Evolutionary conservation across 441 rosid species (phyloP).

Genomic region (Erodium moschatum): DNA sequence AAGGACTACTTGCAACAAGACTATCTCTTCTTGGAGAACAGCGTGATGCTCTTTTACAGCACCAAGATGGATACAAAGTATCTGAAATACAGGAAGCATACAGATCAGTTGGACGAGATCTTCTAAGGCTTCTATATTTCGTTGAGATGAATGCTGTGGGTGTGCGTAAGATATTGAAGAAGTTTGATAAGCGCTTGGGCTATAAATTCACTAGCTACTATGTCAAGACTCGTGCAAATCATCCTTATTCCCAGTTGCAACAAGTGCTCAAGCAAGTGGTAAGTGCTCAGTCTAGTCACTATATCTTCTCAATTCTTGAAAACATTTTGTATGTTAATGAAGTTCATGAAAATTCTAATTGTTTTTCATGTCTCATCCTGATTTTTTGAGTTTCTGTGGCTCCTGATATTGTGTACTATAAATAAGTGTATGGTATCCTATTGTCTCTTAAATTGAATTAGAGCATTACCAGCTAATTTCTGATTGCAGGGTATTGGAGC

Average conservation of each 20-base stretch:
- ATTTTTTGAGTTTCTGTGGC: neutral
- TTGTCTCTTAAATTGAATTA: neutral
- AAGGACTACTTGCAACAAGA: constrained; percentile 40
- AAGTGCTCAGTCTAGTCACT: neutral
- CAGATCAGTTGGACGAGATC: constrained; percentile 39
- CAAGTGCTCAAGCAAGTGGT: constrained; percentile 37
- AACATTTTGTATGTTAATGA: neutral
- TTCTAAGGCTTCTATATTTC: constrained; percentile 37
- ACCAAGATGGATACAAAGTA: constrained; percentile 23
- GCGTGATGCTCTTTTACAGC: constrained; percentile 27
- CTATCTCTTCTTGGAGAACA: constrained; percentile 29
- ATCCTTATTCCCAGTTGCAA: constrained; percentile 44
- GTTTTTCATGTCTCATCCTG: neutral
- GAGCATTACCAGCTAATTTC: constrained; percentile 13
- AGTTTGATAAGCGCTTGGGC: constrained; percentile 49
- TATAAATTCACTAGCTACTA: constrained; percentile 42
- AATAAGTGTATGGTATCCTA: constrained; percentile 12
- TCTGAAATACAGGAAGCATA: constrained; percentile 36
- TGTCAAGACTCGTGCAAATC: constrained; percentile 47
- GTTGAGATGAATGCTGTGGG: constrained; percentile 47
- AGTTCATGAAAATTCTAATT: neutral
- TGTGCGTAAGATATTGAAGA: constrained; percentile 43
- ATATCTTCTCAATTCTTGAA: constrained; percentile 3
- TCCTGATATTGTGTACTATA: constrained; percentile 14
- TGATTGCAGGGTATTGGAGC: constrained; percentile 46